Conservation (phyloP, 2,329 filamentous ascomycete genomes). For the Nigrospora oryzae region DNA sequence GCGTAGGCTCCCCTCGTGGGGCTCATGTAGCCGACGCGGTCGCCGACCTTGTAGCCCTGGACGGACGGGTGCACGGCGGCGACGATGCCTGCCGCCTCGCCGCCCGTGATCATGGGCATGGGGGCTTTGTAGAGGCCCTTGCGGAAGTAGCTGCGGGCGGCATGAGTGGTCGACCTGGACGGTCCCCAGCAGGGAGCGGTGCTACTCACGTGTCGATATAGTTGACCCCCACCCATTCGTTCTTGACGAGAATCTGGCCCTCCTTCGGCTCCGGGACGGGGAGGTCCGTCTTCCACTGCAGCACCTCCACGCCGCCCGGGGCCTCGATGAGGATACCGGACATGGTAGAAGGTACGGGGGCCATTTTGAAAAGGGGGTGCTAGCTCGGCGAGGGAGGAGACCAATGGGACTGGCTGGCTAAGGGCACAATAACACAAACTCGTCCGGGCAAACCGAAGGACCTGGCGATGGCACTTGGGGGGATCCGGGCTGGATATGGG, state of each 20-base stretch:
- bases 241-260: conserved; percentile 73
- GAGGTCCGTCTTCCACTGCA: conserved; percentile 62
- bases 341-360: conserved; percentile 55
- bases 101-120: conserved; percentile 68
- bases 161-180: neutral
- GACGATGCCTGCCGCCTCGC: conserved; percentile 69
- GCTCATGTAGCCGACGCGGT: conserved; percentile 64
- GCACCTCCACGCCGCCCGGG: conserved; percentile 63
- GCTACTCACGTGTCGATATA: conserved; percentile 68
- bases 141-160: conserved; percentile 62
- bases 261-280: conserved; percentile 60
- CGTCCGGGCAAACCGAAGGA: no score
- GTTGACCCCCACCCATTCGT: conserved; percentile 74
- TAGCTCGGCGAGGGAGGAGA: neutral
- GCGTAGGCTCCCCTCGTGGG: conserved; percentile 37
- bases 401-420: no score
- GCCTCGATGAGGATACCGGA: conserved; percentile 65
- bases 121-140: conserved; percentile 68
- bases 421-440: no score
- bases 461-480: no score
- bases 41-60: conserved; percentile 52
- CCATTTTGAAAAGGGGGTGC: conserved; percentile 10
- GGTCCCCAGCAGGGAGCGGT: conserved; percentile 1
- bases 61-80: conserved; percentile 42
- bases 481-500: no score